Conservation (phyloP, 2,329 filamentous ascomycete species). For the Cladosporium colombiae region DNA sequence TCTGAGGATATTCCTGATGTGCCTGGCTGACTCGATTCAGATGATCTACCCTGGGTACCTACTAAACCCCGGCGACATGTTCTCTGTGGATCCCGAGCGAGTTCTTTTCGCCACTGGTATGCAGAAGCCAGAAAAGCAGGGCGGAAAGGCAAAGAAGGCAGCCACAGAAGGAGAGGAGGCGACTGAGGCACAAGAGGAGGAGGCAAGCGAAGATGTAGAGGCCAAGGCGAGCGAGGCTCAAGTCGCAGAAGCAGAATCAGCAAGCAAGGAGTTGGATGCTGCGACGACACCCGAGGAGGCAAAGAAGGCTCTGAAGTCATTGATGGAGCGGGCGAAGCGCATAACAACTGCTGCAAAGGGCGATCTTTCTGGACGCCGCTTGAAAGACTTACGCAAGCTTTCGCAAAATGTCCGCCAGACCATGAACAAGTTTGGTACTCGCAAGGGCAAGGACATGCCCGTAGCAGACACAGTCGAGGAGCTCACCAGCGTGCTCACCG, state of each 20-base stretch:
- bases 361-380: slow-evolving; percentile 66
- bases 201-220: slow-evolving; percentile 20
- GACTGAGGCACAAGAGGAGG: slow-evolving; percentile 30
- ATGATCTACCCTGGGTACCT: slow-evolving; percentile 91
- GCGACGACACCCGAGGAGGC: slow-evolving; percentile 28
- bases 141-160: slow-evolving; percentile 21
- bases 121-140: slow-evolving; percentile 43
- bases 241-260: slow-evolving; percentile 20
- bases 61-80: slow-evolving; percentile 96
- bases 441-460: slow-evolving; percentile 18
- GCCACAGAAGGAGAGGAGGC: slow-evolving; percentile 27
- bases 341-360: slow-evolving; percentile 55
- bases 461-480: slow-evolving; percentile 30
- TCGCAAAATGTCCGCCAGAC: slow-evolving; percentile 64
- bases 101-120: slow-evolving; percentile 86
- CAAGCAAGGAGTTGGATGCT: slow-evolving; percentile 20
- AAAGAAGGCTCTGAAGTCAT: slow-evolving; percentile 52
- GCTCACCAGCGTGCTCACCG: slow-evolving; percentile 39
- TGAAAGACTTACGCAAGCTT: slow-evolving; percentile 75
- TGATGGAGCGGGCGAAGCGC: slow-evolving; percentile 61
- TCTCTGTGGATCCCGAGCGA: slow-evolving; percentile 86
- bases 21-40: slow-evolving; percentile 49
- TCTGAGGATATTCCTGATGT: not conserved
- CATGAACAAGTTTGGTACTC: slow-evolving; percentile 54
- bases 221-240: slow-evolving; percentile 26